Conservation (phyloP, 176 grass and related monocot species). For the sorghum (Sorghum bicolor) region DNA sequence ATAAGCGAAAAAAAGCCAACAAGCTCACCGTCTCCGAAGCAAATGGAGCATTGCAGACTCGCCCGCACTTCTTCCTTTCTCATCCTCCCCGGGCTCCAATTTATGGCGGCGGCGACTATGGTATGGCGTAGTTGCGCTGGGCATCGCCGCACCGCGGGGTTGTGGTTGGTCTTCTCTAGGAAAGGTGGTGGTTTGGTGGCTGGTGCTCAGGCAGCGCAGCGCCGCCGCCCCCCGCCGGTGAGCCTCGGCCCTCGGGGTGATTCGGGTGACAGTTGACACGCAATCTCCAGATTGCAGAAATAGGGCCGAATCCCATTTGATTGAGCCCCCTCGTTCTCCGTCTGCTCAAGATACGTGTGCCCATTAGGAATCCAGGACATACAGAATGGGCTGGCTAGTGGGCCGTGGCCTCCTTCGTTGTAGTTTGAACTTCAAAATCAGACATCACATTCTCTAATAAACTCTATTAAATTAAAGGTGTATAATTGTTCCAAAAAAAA, state of each 20-base stretch:
- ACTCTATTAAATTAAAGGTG: too few relatives aligned
- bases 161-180: neutral
- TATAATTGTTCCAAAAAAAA: too few relatives aligned
- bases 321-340: neutral
- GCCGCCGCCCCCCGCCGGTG: neutral
- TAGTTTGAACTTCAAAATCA: too few relatives aligned
- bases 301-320: neutral
- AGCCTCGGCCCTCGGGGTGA: neutral
- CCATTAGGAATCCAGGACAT: too few relatives aligned
- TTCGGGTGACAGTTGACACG: neutral
- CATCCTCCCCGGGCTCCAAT: neutral
- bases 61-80: neutral
- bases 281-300: neutral
- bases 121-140: neutral
- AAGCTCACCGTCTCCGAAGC: neutral
- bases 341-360: neutral
- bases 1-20: neutral
- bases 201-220: neutral
- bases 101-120: neutral
- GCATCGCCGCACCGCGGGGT: neutral
- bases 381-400: too few relatives aligned
- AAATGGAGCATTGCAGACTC: neutral
- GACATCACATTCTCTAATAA: too few relatives aligned
- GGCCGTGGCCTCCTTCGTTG: too few relatives aligned
- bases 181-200: neutral